A percentile compares a stretch with the other conserved stretches of the same genome.
phyloP scores from a whole-genome alignment of 1,284 basidiomycete species.

The Coniophora puteana region DNA sequence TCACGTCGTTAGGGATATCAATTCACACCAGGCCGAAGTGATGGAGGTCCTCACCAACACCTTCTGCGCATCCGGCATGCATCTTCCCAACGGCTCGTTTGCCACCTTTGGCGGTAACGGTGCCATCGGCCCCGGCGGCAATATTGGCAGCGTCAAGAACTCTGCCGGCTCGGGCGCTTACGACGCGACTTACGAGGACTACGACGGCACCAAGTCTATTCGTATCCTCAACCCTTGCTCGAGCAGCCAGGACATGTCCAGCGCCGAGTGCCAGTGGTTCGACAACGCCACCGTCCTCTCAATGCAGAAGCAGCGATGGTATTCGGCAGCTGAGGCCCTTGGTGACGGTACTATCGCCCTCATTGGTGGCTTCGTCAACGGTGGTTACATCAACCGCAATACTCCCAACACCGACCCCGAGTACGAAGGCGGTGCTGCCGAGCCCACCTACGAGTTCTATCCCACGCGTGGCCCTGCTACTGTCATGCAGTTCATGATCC shows the following conservation, averaged over 20 bases:
- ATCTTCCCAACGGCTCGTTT: constrained; percentile 58
- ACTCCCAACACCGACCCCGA: constrained; percentile 60
- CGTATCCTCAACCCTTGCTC: constrained; percentile 75
- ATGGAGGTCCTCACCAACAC: constrained; percentile 79
- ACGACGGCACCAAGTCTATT: constrained; percentile 61
- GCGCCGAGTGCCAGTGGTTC: constrained; percentile 66
- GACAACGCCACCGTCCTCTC: constrained; percentile 65
- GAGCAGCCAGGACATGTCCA: constrained; percentile 43
- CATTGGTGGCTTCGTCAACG: constrained; percentile 80
- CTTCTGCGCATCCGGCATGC: constrained; percentile 78
- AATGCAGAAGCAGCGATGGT: constrained; percentile 82
- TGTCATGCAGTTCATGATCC: constrained; percentile 33
- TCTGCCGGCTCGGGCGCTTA: constrained; percentile 24
- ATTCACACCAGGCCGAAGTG: constrained; percentile 40
- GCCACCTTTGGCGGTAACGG: constrained; percentile 70
- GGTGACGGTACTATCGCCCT: constrained; percentile 65
- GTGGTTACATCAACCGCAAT: constrained; percentile 85
- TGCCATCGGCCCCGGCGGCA: constrained; percentile 57
- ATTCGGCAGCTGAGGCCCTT: constrained; percentile 76
- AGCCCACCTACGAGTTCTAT: constrained; percentile 43
- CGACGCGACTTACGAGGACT: constrained; percentile 60
- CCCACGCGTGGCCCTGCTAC: constrained; percentile 39
- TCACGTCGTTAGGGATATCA: constrained; percentile 41
- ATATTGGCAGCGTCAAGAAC: neutral
- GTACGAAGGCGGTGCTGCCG: constrained; percentile 44